Conservation (phyloP, 2,329 filamentous ascomycete species). For the Moelleriella libera region DNA sequence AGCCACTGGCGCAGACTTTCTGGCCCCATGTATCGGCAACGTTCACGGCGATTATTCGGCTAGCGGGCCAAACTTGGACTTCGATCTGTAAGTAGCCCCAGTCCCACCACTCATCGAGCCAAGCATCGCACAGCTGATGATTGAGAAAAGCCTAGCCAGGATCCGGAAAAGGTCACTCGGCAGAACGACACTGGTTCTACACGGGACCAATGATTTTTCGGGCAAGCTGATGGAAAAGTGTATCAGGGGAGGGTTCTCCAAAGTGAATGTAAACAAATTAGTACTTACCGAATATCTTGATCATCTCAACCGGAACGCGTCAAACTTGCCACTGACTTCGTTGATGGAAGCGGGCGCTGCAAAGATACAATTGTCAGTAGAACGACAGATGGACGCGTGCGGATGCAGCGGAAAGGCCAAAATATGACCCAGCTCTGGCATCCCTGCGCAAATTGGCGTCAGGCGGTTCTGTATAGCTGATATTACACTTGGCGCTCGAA, state of each 20-base stretch:
- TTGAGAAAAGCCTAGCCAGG: constrained; percentile 18
- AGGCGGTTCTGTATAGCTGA: too few relatives aligned
- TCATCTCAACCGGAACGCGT: constrained; percentile 20
- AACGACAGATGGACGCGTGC: constrained; percentile 32
- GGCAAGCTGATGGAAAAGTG: constrained; percentile 34
- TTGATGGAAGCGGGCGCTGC: constrained; percentile 31
- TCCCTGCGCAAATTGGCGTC: too few relatives aligned
- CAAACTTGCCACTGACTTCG: constrained; percentile 18
- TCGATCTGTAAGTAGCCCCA: constrained; percentile 14
- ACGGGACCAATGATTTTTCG: constrained; percentile 42
- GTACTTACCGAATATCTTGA: constrained; percentile 31
- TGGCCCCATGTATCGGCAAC: constrained; percentile 67
- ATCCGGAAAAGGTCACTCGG: constrained; percentile 16
- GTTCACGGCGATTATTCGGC: constrained; percentile 62
- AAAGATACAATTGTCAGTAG: constrained; percentile 24
- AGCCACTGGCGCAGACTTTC: constrained; percentile 55
- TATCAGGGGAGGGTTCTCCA: constrained; percentile 35
- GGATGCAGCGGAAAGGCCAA: neutral
- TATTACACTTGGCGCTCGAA: too few relatives aligned
- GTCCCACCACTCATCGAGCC: too few relatives aligned
- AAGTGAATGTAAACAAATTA: constrained; percentile 44
- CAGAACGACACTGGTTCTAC: constrained; percentile 31
- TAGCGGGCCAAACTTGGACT: constrained; percentile 47
- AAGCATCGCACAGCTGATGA: neutral
- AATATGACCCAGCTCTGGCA: too few relatives aligned